phyloP scores from a whole-genome alignment of 495 filamentous ascomycete species.

The Penicillium cataractarum region DNA sequence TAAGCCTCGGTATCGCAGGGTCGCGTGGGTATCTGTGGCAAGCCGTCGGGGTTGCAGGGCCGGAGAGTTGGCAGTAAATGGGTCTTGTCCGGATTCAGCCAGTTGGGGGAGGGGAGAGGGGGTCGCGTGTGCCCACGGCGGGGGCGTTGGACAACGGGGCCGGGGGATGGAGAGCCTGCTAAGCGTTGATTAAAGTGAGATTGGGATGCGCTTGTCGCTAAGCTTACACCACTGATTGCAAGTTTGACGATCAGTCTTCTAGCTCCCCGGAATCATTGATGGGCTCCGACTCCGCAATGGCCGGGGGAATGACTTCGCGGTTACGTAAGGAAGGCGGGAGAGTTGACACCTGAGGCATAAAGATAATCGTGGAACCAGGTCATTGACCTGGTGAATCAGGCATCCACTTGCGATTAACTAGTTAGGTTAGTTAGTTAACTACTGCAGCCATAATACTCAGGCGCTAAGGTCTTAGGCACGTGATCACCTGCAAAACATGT shows the following conservation, averaged over 20 bases:
- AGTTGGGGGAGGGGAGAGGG: slow-evolving; percentile 10
- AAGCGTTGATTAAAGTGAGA: background rate
- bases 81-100: slow-evolving; percentile 8
- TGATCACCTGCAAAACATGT: background rate
- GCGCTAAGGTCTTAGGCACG: background rate
- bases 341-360: background rate
- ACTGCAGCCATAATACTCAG: background rate
- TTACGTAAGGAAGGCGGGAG: slow-evolving; percentile 17
- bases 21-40: slow-evolving; percentile 8
- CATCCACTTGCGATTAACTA: background rate
- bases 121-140: slow-evolving; percentile 5
- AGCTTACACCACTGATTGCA: background rate
- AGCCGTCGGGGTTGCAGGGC: slow-evolving; percentile 14
- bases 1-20: background rate
- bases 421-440: background rate
- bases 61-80: slow-evolving; percentile 3
- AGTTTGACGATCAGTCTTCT: background rate
- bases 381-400: background rate
- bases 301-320: slow-evolving; percentile 17
- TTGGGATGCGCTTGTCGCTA: background rate
- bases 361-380: too few species aligned
- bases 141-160: slow-evolving; percentile 1
- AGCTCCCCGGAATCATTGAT: slow-evolving; percentile 2
- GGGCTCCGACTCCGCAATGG: slow-evolving; percentile 21
- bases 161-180: background rate